These are phyloP conservation scores for Cladosporium sp. DNA, from an alignment of 2,329 filamentous ascomycete genomes.

Conservation along the genomic window DNA sequence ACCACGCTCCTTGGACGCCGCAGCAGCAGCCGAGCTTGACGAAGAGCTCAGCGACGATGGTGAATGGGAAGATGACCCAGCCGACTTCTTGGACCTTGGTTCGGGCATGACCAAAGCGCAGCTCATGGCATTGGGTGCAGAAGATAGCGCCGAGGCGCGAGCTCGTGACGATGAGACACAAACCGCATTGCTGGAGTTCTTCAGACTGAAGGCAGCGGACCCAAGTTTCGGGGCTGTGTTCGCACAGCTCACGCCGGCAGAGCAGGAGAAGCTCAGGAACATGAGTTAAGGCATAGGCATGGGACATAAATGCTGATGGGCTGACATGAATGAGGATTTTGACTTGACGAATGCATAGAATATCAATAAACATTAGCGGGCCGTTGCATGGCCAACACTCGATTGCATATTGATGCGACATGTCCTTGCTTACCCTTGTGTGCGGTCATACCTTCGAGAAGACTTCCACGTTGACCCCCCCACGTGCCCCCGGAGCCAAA, in stretches of 20 bases:
- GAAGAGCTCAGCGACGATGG: conserved; percentile 62
- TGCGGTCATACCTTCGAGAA: background rate
- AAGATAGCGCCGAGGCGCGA: conserved; percentile 52
- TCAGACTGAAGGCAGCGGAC: conserved; percentile 58
- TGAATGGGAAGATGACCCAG: conserved; percentile 80
- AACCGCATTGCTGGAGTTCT: conserved; percentile 79
- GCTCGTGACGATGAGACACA: conserved; percentile 89
- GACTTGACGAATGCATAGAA: conserved; percentile 5
- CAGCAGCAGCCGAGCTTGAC: conserved; percentile 60
- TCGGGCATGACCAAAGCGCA: conserved; percentile 59
- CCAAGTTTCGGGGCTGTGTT: conserved; percentile 58
- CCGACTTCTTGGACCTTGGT: conserved; percentile 71
- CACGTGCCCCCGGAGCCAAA: no score
- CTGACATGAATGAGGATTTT: background rate
- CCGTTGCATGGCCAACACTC: background rate
- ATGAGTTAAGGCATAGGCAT: conserved; percentile 24
- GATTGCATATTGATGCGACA: background rate
- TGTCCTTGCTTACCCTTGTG: background rate
- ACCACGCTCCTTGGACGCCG: conserved; percentile 48
- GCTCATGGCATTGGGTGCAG: conserved; percentile 72
- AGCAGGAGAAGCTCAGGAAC: conserved; percentile 53
- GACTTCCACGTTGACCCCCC: background rate
- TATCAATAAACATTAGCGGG: background rate
- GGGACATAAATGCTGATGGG: background rate
- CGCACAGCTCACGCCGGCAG: conserved; percentile 53